These are phyloP conservation scores for Euphorbia tirucalli DNA, from an alignment of 345 rosid genomes.

Conservation along the genomic window DNA sequence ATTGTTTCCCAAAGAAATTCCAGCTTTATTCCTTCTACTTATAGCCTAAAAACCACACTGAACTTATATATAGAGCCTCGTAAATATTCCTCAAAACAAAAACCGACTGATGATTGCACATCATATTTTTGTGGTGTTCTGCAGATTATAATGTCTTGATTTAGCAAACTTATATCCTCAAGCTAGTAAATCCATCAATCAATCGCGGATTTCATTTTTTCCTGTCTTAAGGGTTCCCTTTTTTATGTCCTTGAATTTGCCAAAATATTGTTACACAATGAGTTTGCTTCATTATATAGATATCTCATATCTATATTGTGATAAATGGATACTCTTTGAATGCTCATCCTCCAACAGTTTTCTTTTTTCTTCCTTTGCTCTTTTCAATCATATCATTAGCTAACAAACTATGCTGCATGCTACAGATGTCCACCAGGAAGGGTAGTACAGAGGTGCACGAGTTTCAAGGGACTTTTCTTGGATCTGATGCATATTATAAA, in stretches of 20 bases:
- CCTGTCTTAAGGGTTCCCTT: too few species aligned
- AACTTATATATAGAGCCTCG: background rate
- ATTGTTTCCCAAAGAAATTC: background rate
- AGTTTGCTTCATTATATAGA: background rate
- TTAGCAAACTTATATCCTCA: background rate
- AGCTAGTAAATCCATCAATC: background rate
- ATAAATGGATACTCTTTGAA: too few species aligned
- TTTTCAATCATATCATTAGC: background rate
- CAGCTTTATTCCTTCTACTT: background rate
- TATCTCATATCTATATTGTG: background rate
- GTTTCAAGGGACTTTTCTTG: conserved; percentile 66
- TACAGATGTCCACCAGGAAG: conserved; percentile 75
- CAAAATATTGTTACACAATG: background rate
- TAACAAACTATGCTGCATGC: conserved; percentile 11
- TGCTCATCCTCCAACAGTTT: too few species aligned
- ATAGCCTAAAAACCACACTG: background rate
- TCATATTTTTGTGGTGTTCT: background rate
- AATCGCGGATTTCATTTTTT: background rate
- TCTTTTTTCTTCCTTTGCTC: background rate
- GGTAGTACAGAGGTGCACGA: conserved; percentile 89
- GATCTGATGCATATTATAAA: conserved; percentile 52
- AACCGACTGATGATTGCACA: background rate
- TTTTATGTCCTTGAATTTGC: background rate
- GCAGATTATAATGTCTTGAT: background rate
- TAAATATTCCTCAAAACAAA: background rate